Conservation (phyloP, 306 rosid species). For the Trifolium pratense region DNA sequence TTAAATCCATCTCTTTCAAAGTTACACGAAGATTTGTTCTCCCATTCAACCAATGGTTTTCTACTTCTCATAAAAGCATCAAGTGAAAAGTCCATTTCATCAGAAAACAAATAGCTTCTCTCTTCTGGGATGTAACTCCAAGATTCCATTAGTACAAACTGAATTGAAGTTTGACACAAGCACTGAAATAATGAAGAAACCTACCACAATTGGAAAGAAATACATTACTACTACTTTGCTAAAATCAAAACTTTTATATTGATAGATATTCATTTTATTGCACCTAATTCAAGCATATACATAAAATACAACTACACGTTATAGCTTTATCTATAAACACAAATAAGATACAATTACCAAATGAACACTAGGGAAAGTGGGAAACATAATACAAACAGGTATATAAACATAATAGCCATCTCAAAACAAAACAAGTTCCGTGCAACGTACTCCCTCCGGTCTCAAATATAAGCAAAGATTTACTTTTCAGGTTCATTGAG, state of each 20-base stretch:
- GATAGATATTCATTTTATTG: conserved; percentile 10
- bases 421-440: conserved; percentile 18
- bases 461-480: no score
- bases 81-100: conserved; percentile 63
- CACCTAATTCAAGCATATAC: conserved; percentile 29
- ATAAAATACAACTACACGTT: conserved; percentile 8
- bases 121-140: conserved; percentile 71
- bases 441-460: no score
- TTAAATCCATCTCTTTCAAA: conserved; percentile 55
- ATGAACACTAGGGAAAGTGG: conserved; percentile 31
- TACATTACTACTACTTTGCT: conserved; percentile 42
- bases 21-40: conserved; percentile 49
- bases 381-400: conserved; percentile 32
- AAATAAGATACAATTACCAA: conserved; percentile 29
- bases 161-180: conserved; percentile 38
- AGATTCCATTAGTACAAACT: conserved; percentile 61
- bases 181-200: conserved; percentile 36
- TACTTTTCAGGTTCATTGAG: no score
- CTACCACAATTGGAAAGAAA: conserved; percentile 46
- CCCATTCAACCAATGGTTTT: conserved; percentile 61
- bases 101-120: conserved; percentile 59
- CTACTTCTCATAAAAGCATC: conserved; percentile 61
- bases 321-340: conserved; percentile 10
- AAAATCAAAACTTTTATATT: conserved; percentile 17
- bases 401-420: conserved; percentile 24